These are phyloP conservation scores for Alternaria novae-zelandiae DNA, from an alignment of 2,329 filamentous ascomycete genomes.

Conservation along the genomic window DNA sequence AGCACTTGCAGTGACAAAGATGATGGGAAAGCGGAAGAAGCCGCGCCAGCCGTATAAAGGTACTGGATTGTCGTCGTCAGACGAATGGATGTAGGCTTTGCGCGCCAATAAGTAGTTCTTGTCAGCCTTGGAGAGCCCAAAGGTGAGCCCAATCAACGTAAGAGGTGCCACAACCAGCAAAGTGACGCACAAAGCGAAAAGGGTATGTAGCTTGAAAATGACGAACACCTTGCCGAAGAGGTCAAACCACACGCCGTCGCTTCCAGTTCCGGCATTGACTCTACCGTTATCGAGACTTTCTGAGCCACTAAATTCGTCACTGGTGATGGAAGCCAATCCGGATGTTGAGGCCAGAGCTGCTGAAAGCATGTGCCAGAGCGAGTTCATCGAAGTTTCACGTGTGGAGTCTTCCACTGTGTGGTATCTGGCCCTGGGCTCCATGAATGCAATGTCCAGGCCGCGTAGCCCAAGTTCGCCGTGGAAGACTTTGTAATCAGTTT, in stretches of 20 bases:
- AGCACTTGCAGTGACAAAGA: constrained; percentile 70
- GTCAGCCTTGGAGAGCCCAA: constrained; percentile 71
- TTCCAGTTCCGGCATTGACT: constrained; percentile 70
- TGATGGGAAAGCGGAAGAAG: constrained; percentile 81
- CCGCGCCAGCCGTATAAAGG: constrained; percentile 78
- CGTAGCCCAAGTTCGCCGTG: constrained; percentile 78
- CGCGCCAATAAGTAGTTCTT: constrained; percentile 89
- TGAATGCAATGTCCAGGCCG: constrained; percentile 91
- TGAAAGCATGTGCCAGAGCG: constrained; percentile 95
- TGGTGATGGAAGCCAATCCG: constrained; percentile 71
- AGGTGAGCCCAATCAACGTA: constrained; percentile 71
- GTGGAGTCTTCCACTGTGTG: constrained; percentile 90
- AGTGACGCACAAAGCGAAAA: constrained; percentile 88
- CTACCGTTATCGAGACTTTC: constrained; percentile 60
- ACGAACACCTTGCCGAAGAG: constrained; percentile 82
- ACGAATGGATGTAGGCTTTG: constrained; percentile 65
- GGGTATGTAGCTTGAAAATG: constrained; percentile 77
- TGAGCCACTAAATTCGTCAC: constrained; percentile 70
- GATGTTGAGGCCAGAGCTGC: constrained; percentile 77
- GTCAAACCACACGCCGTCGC: constrained; percentile 89
- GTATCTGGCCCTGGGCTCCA: constrained; percentile 82
- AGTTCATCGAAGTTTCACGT: constrained; percentile 73
- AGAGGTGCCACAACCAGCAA: constrained; percentile 82
- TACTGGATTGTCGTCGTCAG: constrained; percentile 66
- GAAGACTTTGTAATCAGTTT: constrained; percentile 90